These are phyloP conservation scores for Talaromyces sp. DNA, from an alignment of 2,329 filamentous ascomycete species.

Conservation along the genomic window DNA sequence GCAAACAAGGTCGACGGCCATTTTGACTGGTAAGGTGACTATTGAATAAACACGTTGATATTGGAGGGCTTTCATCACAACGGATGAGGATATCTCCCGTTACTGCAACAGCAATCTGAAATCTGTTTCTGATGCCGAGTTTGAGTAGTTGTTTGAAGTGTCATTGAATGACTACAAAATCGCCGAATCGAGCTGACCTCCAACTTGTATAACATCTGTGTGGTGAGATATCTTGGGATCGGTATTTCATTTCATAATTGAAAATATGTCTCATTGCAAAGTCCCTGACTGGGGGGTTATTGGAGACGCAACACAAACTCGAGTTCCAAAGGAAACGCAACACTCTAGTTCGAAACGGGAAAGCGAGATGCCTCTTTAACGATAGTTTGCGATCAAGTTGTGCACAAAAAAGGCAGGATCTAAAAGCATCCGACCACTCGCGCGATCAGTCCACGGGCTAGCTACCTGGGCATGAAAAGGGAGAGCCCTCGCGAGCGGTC, in stretches of 20 bases:
- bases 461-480: neutral
- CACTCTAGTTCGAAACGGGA: neutral
- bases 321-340: neutral
- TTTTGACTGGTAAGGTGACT: neutral
- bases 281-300: neutral
- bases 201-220: neutral
- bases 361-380: neutral
- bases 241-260: neutral
- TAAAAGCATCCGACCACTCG: neutral
- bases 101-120: neutral
- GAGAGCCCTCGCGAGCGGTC: neutral
- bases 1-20: neutral
- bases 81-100: neutral
- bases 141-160: neutral
- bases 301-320: neutral
- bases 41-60: neutral
- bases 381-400: neutral
- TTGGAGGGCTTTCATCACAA: neutral
- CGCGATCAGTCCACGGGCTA: neutral
- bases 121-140: neutral
- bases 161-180: neutral
- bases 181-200: neutral
- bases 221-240: neutral
- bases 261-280: neutral
- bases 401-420: neutral